Conservation (phyloP, 164 flowering plant species). For the Kingdonia uniflora region DNA sequence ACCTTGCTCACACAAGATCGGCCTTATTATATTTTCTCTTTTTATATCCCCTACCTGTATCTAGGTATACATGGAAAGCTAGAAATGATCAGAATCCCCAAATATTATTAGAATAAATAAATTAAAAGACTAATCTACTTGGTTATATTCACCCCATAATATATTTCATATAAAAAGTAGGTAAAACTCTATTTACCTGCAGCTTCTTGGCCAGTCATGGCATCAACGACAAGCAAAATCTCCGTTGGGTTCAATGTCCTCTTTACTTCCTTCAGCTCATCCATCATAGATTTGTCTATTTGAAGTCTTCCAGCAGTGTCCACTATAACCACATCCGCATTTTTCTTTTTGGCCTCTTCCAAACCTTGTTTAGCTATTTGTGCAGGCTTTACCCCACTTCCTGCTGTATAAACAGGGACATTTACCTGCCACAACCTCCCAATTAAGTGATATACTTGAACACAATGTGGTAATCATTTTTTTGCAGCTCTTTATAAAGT, state of each 20-base stretch:
- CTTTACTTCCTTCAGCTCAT: slow-evolving; percentile 91
- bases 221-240: slow-evolving; percentile 96
- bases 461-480: no score
- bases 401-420: slow-evolving; percentile 90
- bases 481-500: no score
- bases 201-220: slow-evolving; percentile 99
- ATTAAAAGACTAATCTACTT: no score
- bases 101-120: no score
- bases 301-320: slow-evolving; percentile 99
- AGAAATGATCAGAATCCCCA: no score
- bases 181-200: slow-evolving; percentile 44
- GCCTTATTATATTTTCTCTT: no score
- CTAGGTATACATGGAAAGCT: no score
- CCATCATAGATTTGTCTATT: slow-evolving; percentile 98
- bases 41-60: no score
- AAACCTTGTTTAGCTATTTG: slow-evolving; percentile 83
- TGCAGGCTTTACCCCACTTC: slow-evolving; percentile 81
- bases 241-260: slow-evolving; percentile 74
- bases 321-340: slow-evolving; percentile 80
- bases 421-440: slow-evolving; percentile 56
- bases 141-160: no score
- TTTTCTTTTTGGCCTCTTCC: slow-evolving; percentile 72
- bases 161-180: no score
- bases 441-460: not conserved
- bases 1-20: no score